Conservation (phyloP, 2,329 filamentous ascomycete genomes). For the Fusarium fujikuroi region DNA sequence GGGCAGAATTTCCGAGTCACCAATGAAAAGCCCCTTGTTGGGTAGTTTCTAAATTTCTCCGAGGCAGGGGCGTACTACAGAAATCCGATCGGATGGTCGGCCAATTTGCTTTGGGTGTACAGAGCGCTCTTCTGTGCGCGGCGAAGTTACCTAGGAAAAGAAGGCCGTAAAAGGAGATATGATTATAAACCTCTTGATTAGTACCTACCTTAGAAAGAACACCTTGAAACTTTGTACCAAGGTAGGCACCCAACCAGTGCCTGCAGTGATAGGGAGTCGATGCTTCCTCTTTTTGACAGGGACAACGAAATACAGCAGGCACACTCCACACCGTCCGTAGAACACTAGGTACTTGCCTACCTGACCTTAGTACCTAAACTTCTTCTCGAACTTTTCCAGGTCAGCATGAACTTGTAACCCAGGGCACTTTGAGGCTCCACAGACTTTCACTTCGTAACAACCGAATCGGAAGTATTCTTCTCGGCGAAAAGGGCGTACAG, state of each 20-base stretch:
- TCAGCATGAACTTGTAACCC: background rate
- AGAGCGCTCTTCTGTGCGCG: background rate
- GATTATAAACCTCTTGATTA: background rate
- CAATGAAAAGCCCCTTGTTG: background rate
- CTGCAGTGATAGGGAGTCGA: background rate
- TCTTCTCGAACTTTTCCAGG: background rate
- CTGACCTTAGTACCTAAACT: background rate
- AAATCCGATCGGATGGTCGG: background rate
- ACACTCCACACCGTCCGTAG: background rate
- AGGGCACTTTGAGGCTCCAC: background rate
- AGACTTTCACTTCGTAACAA: background rate
- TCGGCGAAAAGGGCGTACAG: background rate
- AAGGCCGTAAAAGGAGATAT: background rate
- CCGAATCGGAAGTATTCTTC: conserved; percentile 9
- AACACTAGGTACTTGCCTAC: background rate
- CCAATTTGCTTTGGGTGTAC: background rate
- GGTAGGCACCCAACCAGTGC: background rate
- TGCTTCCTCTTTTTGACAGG: background rate
- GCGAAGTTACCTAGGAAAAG: background rate
- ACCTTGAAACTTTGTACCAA: background rate
- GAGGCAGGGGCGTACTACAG: background rate
- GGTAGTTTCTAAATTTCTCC: background rate
- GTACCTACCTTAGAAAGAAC: background rate
- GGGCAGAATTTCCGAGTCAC: background rate
- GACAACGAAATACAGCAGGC: background rate